Percentiles rank a stretch among this genome's conserved stretches.
phyloP scores from a whole-genome alignment of 371 early-diverging fungal genomes.

The Coemansia sp. region DNA sequence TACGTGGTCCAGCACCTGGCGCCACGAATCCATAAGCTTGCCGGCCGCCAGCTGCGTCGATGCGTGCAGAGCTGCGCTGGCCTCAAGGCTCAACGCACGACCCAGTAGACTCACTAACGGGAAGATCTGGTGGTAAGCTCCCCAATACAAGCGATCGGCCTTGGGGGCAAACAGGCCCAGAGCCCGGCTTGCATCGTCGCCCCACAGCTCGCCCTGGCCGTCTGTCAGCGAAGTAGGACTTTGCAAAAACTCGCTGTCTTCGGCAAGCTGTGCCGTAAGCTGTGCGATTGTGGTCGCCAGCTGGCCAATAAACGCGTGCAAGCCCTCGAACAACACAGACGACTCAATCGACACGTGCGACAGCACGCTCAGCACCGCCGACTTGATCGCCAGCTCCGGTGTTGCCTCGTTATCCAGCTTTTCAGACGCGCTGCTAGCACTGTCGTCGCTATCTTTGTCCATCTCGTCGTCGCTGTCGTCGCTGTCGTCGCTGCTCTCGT shows the following conservation, averaged over 20 bases:
- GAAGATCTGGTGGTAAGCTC: slow-evolving; percentile 27
- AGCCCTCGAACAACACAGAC: slow-evolving; percentile 9
- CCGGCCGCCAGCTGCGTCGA: slow-evolving; percentile 1
- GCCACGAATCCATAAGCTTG: slow-evolving; percentile 24
- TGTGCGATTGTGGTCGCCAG: slow-evolving; percentile 8
- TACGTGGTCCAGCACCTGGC: slow-evolving; percentile 4
- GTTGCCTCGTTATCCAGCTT: not conserved
- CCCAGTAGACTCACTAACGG: slow-evolving; percentile 38
- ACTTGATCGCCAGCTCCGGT: slow-evolving; percentile 48
- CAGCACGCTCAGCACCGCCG: slow-evolving; percentile 58
- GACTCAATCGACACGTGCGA: slow-evolving; percentile 54
- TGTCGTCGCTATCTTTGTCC: slow-evolving; percentile 3
- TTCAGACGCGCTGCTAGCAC: not conserved
- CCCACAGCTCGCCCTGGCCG: slow-evolving; percentile 6
- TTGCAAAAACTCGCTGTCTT: slow-evolving; percentile 9
- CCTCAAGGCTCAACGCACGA: slow-evolving; percentile 21
- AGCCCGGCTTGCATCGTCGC: slow-evolving; percentile 19
- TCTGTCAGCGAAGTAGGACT: not conserved
- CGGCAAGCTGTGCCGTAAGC: slow-evolving; percentile 8
- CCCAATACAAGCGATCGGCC: slow-evolving; percentile 35
- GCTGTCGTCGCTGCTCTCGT: too few relatives aligned
- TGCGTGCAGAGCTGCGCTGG: slow-evolving; percentile 14
- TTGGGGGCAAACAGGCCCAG: slow-evolving; percentile 22
- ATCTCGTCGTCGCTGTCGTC: slow-evolving; percentile 3
- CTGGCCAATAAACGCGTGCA: slow-evolving; percentile 16